Evolutionary conservation across 2,329 filamentous ascomycete species (phyloP), one percentile per base, ranked within the genome.

Genomic region (Fonsecaea monophora): DNA sequence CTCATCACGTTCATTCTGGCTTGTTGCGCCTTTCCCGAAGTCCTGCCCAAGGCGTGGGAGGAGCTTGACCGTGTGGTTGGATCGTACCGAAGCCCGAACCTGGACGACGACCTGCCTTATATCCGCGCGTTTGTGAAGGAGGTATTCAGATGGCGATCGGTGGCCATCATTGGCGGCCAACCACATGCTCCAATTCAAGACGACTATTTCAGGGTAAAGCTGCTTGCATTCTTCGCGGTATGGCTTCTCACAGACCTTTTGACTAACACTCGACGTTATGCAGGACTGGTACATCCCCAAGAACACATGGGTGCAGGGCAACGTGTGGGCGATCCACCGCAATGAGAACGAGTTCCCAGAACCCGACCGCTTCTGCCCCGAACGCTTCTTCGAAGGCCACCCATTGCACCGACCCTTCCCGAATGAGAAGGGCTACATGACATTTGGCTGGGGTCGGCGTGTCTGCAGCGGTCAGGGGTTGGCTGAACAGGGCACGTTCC

Each of bases 41-140:
- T 83, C 6, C 77, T 83, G 62, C 62, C 69, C 1, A 81, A 79
- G 25, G 80, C 83, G 0, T 82, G 83, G 66, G 79, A 79, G 25
- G 85, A 79, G 73, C 65, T 88, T 3, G 84, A 86, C 68, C 74
- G 77, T 0, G 80, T 86, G 0, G 77, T 88, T 2, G 85, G 85
- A 3, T 71, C 76, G 0, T 64, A 78, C 15, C 78, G 86, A 2
- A 78, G 80, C 4, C 85, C 86, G 0, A 74, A 72, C 30, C 82
- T 82, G 72, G 79, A 82, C 42, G 75, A 78, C 0, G 74, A 77
- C 1, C 73, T 88, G 12, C 85, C 85, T 0, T 88, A 88, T 70
- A 74, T 87, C 38, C 78, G 81, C 15, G 83, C 83, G 1, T 78
- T 86, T 10, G 79, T 86, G 18, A 86, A 87, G 68, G 86, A 89